Evolutionary conservation across 495 filamentous ascomycete species (phyloP).

Genomic region (Aspergillus bertholletiae): DNA sequence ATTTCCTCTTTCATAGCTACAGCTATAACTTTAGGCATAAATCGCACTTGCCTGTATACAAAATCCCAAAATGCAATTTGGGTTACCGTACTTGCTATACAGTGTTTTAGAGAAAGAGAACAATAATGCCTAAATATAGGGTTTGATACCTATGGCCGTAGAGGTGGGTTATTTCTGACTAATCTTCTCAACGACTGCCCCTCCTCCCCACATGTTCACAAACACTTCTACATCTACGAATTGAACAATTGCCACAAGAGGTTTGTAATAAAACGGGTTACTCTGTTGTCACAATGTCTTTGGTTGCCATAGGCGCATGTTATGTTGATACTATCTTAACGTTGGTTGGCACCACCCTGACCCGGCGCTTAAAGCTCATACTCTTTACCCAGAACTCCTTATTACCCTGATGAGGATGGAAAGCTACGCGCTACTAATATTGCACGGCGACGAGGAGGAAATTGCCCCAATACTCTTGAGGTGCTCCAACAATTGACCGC

Average conservation of each 20-base stretch:
- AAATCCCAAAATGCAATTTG: no score
- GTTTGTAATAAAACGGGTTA: background rate
- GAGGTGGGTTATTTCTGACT: slow-evolving; percentile 13
- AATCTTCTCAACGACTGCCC: background rate
- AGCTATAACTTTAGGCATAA: no score
- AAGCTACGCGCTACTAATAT: slow-evolving; percentile 63
- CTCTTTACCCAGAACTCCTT: slow-evolving; percentile 48
- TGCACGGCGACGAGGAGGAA: slow-evolving; percentile 63
- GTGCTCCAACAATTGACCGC: slow-evolving; percentile 60
- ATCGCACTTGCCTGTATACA: no score
- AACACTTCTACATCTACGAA: background rate
- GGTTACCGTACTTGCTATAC: no score
- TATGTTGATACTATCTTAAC: slow-evolving; percentile 67
- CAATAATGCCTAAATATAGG: no score
- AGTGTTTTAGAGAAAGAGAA: no score
- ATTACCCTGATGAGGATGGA: slow-evolving; percentile 66
- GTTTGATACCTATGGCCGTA: no score
- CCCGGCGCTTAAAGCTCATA: background rate
- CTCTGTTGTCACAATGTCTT: slow-evolving; percentile 14
- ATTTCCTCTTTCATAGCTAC: no score
- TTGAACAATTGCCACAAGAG: background rate
- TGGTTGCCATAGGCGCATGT: slow-evolving; percentile 62
- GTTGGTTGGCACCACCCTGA: slow-evolving; percentile 37
- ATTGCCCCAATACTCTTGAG: slow-evolving; percentile 67
- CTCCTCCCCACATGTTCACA: background rate